Percentiles rank a stretch among this genome's conserved stretches.
Conservation (phyloP, 2,329 filamentous ascomycete species). For the Fusarium scirpi region DNA sequence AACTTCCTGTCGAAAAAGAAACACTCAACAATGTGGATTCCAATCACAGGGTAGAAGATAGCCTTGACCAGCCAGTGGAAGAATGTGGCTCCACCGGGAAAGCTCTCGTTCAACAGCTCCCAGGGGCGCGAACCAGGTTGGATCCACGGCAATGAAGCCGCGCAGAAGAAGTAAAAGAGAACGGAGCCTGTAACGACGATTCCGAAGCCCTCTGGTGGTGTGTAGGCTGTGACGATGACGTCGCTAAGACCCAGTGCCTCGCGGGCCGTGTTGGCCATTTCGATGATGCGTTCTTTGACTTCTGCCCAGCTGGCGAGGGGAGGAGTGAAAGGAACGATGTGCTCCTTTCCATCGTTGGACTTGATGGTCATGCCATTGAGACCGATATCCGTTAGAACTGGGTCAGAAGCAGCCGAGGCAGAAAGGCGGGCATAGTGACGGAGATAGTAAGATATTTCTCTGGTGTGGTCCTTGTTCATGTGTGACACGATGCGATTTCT, state of each 20-base stretch:
- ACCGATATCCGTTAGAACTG: slow-evolving; percentile 74
- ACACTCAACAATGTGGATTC: slow-evolving; percentile 75
- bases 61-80: slow-evolving; percentile 70
- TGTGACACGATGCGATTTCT: slow-evolving; percentile 70
- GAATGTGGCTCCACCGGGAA: slow-evolving; percentile 69
- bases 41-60: slow-evolving; percentile 70
- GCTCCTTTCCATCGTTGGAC: slow-evolving; percentile 58
- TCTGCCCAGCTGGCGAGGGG: slow-evolving; percentile 77
- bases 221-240: slow-evolving; percentile 57
- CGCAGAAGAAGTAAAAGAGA: slow-evolving; percentile 65
- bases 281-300: slow-evolving; percentile 75
- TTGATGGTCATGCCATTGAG: slow-evolving; percentile 73
- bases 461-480: slow-evolving; percentile 87
- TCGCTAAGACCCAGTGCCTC: slow-evolving; percentile 69
- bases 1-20: slow-evolving; percentile 63
- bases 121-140: slow-evolving; percentile 63
- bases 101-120: slow-evolving; percentile 60
- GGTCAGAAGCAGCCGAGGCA: slow-evolving; percentile 64
- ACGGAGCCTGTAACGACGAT: slow-evolving; percentile 67
- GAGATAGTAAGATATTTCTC: slow-evolving; percentile 82
- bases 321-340: slow-evolving; percentile 74
- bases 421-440: slow-evolving; percentile 75
- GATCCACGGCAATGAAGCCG: slow-evolving; percentile 63
- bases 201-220: slow-evolving; percentile 59
- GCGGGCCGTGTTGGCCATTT: slow-evolving; percentile 72